Evolutionary conservation across 345 rosid species (phyloP).

Genomic region (Carallia pectinifolia): DNA sequence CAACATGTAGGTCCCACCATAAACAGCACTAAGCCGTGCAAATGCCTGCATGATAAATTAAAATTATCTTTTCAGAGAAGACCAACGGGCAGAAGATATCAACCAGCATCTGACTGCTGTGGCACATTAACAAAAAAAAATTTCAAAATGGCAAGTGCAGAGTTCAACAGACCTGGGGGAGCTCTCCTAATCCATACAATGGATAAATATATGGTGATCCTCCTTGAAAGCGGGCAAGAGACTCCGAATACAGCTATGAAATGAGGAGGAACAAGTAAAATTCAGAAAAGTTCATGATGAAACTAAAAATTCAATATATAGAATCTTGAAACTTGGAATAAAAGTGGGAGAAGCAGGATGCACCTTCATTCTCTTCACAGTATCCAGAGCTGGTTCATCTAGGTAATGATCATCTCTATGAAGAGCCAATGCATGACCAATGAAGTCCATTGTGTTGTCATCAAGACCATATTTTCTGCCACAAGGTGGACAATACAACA

Average conservation of each 20-base stretch:
- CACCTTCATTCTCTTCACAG: constrained; percentile 97
- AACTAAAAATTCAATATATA: neutral
- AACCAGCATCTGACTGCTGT: neutral
- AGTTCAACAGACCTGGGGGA: constrained; percentile 70
- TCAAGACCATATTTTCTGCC: constrained; percentile 86
- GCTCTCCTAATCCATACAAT: constrained; percentile 92
- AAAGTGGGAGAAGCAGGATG: constrained; percentile 6
- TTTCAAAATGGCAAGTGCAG: neutral
- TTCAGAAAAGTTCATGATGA: constrained; percentile 9
- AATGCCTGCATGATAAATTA: constrained; percentile 54
- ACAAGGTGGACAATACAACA: constrained; percentile 8
- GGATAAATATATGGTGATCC: constrained; percentile 98
- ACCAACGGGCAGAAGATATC: constrained; percentile 6
- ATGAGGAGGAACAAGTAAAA: constrained; percentile 16
- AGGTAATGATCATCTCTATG: constrained; percentile 84
- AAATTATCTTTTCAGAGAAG: neutral
- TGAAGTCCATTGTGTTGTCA: constrained; percentile 84
- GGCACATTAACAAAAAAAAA: neutral
- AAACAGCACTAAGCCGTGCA: constrained; percentile 97
- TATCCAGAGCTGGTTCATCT: constrained; percentile 85
- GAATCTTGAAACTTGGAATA: constrained; percentile 1
- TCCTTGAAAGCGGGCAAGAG: constrained; percentile 96
- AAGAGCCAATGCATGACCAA: constrained; percentile 96
- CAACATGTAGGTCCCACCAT: constrained; percentile 98
- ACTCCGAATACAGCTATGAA: constrained; percentile 78